phyloP scores from a whole-genome alignment of 75 land plant genomes.

The Azolla pinnata region DNA sequence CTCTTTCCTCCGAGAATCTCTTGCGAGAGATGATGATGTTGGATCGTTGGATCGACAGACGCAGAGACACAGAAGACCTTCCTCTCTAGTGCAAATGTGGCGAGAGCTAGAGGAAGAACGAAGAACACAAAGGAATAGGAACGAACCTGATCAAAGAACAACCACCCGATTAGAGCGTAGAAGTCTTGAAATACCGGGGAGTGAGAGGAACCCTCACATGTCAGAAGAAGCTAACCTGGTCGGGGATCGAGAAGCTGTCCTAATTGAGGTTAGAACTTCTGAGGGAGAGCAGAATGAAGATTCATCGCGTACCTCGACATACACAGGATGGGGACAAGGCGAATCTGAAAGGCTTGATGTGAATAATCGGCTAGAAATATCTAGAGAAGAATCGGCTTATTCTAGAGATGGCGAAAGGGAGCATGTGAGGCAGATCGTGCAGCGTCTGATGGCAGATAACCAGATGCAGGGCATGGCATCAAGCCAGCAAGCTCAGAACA shows the following conservation, averaged over 20 bases:
- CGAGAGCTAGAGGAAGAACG: constrained; percentile 70
- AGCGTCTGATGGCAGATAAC: constrained; percentile 60
- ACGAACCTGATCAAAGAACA: constrained; percentile 21
- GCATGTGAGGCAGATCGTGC: constrained; percentile 79
- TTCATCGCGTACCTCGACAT: too few species aligned
- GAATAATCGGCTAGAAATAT: constrained; percentile 17
- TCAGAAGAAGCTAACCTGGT: too few species aligned
- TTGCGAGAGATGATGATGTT: constrained; percentile 9
- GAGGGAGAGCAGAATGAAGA: constrained; percentile 38
- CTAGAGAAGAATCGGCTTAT: constrained; percentile 48
- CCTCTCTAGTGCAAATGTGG: constrained; percentile 81
- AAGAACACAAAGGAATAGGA: constrained; percentile 29
- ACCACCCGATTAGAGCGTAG: constrained; percentile 11
- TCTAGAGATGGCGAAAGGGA: constrained; percentile 65
- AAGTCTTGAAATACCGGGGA: constrained; percentile 7
- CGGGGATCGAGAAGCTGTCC: too few species aligned
- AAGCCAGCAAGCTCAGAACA: constrained; percentile 11
- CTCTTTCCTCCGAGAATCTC: constrained; percentile 65
- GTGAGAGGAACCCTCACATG: too few species aligned
- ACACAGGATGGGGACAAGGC: constrained; percentile 30
- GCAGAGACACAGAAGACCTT: constrained; percentile 45
- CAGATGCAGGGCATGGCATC: constrained; percentile 16
- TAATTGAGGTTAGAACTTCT: too few species aligned
- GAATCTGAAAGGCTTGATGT: constrained; percentile 21
- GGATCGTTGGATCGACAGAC: constrained; percentile 22